Evolutionary conservation across 306 rosid genomes (phyloP).

Genomic region (Medicago lupulina): DNA sequence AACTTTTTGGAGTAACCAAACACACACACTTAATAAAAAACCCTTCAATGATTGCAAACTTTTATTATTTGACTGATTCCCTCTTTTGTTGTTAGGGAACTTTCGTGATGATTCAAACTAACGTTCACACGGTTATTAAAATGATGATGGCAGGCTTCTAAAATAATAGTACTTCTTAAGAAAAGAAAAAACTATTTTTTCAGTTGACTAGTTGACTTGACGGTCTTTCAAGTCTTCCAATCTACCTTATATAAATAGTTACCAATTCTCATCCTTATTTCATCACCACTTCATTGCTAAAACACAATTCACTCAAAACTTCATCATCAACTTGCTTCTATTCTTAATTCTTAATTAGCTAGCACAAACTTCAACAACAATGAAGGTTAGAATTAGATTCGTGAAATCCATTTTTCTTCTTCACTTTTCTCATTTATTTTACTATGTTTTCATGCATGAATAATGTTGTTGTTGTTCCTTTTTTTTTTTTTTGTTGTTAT

Average conservation of each 20-base stretch:
- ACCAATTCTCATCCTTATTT: background rate
- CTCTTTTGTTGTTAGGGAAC: background rate
- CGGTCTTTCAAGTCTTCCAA: background rate
- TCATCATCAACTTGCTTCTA: background rate
- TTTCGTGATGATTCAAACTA: background rate
- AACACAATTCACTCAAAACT: background rate
- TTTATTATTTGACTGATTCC: background rate
- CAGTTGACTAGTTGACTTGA: slow-evolving; percentile 16
- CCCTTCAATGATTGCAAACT: background rate
- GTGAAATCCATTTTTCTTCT: background rate
- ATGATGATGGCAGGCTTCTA: background rate
- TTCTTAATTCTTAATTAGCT: background rate
- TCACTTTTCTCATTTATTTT: background rate
- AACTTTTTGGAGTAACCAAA: too few relatives aligned
- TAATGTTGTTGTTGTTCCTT: background rate
- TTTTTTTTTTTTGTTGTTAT: background rate
- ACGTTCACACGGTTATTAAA: background rate
- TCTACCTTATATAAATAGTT: background rate
- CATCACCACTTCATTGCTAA: background rate
- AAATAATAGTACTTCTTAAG: background rate
- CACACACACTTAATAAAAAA: too few relatives aligned
- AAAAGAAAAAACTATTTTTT: background rate
- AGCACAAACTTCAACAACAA: background rate
- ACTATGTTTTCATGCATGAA: background rate
- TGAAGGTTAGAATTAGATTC: background rate